Base-by-base conservation (phyloP, 129 eudicot genomes). In the Smallanthus sonchifolius region DNA sequence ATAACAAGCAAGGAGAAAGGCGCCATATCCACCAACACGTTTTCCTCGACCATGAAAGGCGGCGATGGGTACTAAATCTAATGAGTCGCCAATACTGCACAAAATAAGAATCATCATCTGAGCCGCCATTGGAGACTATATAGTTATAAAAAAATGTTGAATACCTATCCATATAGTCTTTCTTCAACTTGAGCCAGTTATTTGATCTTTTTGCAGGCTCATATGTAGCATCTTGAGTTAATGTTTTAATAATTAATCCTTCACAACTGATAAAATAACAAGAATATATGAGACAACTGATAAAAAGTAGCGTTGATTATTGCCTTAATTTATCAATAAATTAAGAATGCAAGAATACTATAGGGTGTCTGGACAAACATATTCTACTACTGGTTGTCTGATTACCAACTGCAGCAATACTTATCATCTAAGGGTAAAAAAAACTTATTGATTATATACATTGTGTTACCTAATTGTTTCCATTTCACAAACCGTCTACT, bases 1-100 rank as follows among this genome's bases (percentile, higher is more conserved):
- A 76, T 93, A 93, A 83, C 98, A 93, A 76, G 98, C 98, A 69
- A 93, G 96, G 62, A 93, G 98, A 84, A 90, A 93, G 17, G 98
- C 91, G 1, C 98, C 97, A 74, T 84, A 93, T 45, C 81, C 91
- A 77, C 98, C 98, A 83, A 79, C 72, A 59, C 96, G 97, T 75
- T 93, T 93, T 17, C 98, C 98, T 69, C 87, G 79, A 24, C 98
- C 98, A 80, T 93, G 92, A 72, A 87, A 93, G 51, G 97, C 97
- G 32, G 86, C 98, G 73, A 93, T 90, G 10, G 96, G 98, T 19
- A 93, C 96, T 85, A 93, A 80, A 83, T 93, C 97, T 52, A 93
- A 75, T 0, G 97, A 93, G 81, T 93, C 96, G 10, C 97, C 97
- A 32, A 93, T 83, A 77, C 98, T 93, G 88, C 76, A 85, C 7